Evolutionary conservation across 2,329 filamentous ascomycete species (phyloP), one percentile per base, ranked within the genome.

Genomic region (Xylaria sp.): DNA sequence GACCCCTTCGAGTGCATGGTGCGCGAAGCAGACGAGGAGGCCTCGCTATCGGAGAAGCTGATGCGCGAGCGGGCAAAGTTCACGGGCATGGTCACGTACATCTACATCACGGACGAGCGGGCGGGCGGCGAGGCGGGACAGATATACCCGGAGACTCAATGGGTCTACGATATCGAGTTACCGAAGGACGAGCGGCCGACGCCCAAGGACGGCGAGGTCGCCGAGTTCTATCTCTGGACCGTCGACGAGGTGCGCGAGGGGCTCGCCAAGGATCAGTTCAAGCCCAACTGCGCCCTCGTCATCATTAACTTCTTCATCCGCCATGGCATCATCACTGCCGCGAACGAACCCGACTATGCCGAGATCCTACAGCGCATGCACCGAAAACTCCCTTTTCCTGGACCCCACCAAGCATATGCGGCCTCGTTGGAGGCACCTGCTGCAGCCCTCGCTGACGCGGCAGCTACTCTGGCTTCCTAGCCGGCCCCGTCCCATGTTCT

Each of bases 81-180:
- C 20, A 86, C 84, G 17, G 94, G 94, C 6, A 90, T 87, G 54
- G 87, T 97, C 69, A 93, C 93, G 6, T 99, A 98, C 82, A 89
- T 94, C 72, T 92, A 95, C 81, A 86, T 97, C 72, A 89, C 94
- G 11, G 90, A 93, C 76, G 83, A 87, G 74, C 85, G 89, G 40
- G 90, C 93, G 3, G 93, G 93, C 11, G 94, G 94, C 10, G 93
- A 97, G 81, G 88, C 86, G 10, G 91, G 90, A 11, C 85, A 97
- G 76, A 85, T 97, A 77, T 95, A 97, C 81, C 96, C 96, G 0
- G 96, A 98, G 81, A 90, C 90, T 75, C 91, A 98, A 81, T 97
- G 94, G 83, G 84, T 97, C 53, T 99, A 96, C 81, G 94, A 99
- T 79, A 83, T 98, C 70, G 90, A 93, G 79, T 83, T 99, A 71